phyloP scores from a whole-genome alignment of 2,329 filamentous ascomycete genomes.

The Epichloe elymi region DNA sequence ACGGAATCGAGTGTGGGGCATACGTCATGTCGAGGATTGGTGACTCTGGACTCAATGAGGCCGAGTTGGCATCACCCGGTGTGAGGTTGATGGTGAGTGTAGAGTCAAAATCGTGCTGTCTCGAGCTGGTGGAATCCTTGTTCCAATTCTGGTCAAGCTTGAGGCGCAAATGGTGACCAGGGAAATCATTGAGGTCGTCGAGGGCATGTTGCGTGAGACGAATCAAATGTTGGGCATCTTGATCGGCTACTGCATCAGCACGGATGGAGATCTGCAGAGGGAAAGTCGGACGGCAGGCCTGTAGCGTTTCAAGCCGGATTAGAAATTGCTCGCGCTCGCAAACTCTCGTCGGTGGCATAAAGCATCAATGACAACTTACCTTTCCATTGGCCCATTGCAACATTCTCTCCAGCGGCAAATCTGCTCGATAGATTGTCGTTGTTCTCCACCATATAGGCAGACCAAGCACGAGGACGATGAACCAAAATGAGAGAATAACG shows the following conservation, averaged over 20 bases:
- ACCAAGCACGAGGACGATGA: constrained; percentile 68
- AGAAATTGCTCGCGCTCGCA: background rate
- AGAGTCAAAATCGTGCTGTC: constrained; percentile 31
- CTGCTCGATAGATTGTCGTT: constrained; percentile 80
- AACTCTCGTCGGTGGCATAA: background rate
- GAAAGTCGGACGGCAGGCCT: constrained; percentile 83
- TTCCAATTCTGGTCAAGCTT: constrained; percentile 17
- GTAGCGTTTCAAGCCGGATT: constrained; percentile 5
- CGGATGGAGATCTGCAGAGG: constrained; percentile 72
- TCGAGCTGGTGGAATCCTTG: constrained; percentile 6
- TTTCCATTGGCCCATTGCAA: constrained; percentile 79
- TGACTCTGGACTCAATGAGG: constrained; percentile 54
- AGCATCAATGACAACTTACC: constrained; percentile 32
- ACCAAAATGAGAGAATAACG: constrained; percentile 84
- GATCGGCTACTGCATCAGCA: constrained; percentile 48
- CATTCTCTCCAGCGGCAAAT: constrained; percentile 76
- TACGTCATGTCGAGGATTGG: constrained; percentile 69
- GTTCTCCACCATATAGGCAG: constrained; percentile 94
- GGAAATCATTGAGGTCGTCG: constrained; percentile 77
- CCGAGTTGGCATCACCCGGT: constrained; percentile 46
- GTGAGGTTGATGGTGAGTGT: constrained; percentile 60
- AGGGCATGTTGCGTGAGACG: constrained; percentile 74
- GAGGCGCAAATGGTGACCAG: constrained; percentile 63
- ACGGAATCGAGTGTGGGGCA: constrained; percentile 52
- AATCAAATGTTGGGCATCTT: constrained; percentile 60